Evolutionary conservation across 495 filamentous ascomycete genomes (phyloP).

Genomic region (Penicillium bovifimosum): DNA sequence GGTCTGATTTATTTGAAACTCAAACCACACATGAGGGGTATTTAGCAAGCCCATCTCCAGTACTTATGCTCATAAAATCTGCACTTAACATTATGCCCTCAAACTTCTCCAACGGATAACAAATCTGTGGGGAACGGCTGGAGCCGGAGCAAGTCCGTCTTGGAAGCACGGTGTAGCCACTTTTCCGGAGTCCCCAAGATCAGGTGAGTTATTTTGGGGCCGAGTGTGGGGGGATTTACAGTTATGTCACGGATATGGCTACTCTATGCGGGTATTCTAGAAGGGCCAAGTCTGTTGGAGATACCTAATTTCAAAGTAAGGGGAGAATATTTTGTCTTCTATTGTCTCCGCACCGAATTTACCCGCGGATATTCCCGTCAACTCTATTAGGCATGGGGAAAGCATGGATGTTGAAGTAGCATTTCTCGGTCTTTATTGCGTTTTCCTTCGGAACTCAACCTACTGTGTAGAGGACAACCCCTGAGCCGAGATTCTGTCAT

Average conservation of each 20-base stretch:
- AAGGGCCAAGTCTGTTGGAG: neutral
- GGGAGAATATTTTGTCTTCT: too few species aligned
- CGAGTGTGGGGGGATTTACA: constrained; percentile 1
- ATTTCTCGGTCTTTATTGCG: too few species aligned
- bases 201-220: neutral
- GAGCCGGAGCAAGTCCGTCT: constrained; percentile 17
- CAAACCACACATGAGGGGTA: neutral
- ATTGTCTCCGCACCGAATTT: neutral
- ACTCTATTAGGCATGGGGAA: too few species aligned
- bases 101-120: neutral
- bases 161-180: neutral
- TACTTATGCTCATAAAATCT: too few species aligned
- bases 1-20: neutral
- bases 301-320: neutral
- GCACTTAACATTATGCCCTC: neutral
- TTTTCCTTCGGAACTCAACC: neutral
- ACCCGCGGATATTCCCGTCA: neutral
- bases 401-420: too few species aligned
- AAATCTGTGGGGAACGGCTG: constrained; percentile 10
- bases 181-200: constrained; percentile 11
- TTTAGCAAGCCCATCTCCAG: neutral
- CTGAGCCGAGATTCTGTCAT: neutral
- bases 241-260: neutral
- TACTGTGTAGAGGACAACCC: neutral
- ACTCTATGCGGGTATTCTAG: neutral